Conservation (phyloP, 2,329 filamentous ascomycete genomes). For the Paecilomyces fulvus region DNA sequence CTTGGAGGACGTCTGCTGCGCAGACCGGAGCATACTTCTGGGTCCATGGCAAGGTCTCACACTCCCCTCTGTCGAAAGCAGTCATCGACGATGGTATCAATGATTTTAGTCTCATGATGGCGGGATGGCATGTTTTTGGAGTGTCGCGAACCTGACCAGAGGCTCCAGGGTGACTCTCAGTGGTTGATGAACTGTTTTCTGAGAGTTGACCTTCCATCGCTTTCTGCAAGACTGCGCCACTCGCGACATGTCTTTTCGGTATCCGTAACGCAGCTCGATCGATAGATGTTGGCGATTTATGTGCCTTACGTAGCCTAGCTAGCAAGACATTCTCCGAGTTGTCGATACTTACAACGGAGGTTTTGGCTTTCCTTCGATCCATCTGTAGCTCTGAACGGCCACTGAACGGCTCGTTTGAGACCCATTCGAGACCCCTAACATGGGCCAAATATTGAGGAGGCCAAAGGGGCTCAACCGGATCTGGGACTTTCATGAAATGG, state of each 20-base stretch:
- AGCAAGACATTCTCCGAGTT: constrained; percentile 26
- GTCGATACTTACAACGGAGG: constrained; percentile 21
- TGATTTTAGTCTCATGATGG: constrained; percentile 51
- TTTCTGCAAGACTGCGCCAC: constrained; percentile 19
- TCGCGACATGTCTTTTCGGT: constrained; percentile 20
- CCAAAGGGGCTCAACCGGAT: constrained; percentile 30
- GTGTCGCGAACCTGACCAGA: not conserved
- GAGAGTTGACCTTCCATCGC: constrained; percentile 23
- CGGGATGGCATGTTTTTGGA: constrained; percentile 42
- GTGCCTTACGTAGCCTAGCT: constrained; percentile 4
- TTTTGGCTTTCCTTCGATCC: constrained; percentile 31
- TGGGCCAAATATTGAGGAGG: constrained; percentile 28
- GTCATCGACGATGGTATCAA: constrained; percentile 56
- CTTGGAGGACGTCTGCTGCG: constrained; percentile 67
- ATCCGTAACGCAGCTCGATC: constrained; percentile 15
- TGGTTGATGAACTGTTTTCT: constrained; percentile 2
- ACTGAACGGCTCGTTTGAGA: not conserved
- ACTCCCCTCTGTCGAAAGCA: constrained; percentile 70
- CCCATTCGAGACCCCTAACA: constrained; percentile 42
- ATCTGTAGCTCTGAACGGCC: not conserved
- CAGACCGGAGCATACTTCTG: constrained; percentile 74
- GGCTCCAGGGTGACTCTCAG: too few species aligned
- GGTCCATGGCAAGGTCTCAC: constrained; percentile 65
- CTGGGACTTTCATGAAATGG: constrained; percentile 18
- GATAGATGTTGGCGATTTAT: not conserved